These are phyloP conservation scores for Colletotrichum tofieldiae DNA, from an alignment of 2,329 filamentous ascomycete species.

Conservation along the genomic window DNA sequence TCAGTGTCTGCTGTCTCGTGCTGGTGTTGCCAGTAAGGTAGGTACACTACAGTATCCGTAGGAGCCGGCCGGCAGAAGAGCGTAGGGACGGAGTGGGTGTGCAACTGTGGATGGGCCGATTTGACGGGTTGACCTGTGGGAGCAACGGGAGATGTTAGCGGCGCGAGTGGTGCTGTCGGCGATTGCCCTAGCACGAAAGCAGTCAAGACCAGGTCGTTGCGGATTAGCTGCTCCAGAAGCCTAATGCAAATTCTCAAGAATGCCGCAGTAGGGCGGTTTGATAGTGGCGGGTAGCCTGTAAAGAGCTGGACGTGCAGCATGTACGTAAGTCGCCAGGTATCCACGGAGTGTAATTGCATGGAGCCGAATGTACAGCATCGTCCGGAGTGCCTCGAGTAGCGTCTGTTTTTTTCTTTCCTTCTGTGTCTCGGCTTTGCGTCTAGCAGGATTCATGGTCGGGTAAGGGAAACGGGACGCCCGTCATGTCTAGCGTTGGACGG, in stretches of 20 bases:
- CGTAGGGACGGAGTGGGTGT: slow-evolving; percentile 7
- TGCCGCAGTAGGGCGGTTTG: slow-evolving; percentile 35
- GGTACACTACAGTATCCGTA: not conserved
- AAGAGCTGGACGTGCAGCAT: not conserved
- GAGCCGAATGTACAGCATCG: slow-evolving; percentile 16
- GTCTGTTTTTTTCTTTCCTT: not conserved
- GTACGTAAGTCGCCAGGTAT: not conserved
- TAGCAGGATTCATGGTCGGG: slow-evolving; percentile 14
- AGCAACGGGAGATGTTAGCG: slow-evolving; percentile 33
- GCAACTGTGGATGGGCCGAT: slow-evolving; percentile 22
- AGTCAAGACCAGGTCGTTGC: slow-evolving; percentile 32
- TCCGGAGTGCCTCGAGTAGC: slow-evolving; percentile 21
- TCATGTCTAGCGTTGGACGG: slow-evolving; percentile 19
- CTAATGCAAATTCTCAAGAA: slow-evolving; percentile 27
- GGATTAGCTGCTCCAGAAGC: slow-evolving; percentile 41
- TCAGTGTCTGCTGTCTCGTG: not conserved
- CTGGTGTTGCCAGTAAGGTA: not conserved
- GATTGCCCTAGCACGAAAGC: slow-evolving; percentile 37
- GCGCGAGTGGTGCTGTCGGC: slow-evolving; percentile 32
- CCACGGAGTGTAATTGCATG: not conserved
- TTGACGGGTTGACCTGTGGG: slow-evolving; percentile 34
- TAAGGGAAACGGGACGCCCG: slow-evolving; percentile 8
- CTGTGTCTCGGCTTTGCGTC: not conserved
- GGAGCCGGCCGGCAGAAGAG: not conserved
- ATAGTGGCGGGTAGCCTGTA: slow-evolving; percentile 25